phyloP scores from a whole-genome alignment of 2,329 filamentous ascomycete genomes.

The Stachybotrys chartarum region DNA sequence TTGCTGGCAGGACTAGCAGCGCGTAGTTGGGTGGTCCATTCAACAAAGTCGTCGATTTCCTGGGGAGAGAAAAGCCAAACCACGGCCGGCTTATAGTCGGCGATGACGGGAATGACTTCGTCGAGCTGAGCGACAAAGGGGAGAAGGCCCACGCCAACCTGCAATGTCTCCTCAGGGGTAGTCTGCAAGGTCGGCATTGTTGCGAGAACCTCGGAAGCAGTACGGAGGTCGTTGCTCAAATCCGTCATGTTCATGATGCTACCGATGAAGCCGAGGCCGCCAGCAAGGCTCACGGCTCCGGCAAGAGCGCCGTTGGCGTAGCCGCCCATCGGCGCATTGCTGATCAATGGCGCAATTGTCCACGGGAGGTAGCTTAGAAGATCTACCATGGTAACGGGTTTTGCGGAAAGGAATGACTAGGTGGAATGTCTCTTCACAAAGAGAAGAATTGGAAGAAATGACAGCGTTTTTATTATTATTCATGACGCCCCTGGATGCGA shows the following conservation, averaged over 20 bases:
- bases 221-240: not conserved
- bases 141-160: not conserved
- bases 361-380: constrained; percentile 1
- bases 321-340: constrained; percentile 2
- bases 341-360: not conserved
- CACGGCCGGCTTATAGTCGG: not conserved
- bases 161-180: not conserved
- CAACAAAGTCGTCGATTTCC: not conserved
- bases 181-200: not conserved
- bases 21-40: not conserved
- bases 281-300: not conserved
- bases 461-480: too few species aligned
- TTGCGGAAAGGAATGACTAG: not conserved
- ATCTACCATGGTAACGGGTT: not conserved
- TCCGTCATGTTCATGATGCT: not conserved
- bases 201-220: not conserved
- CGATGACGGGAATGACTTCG: not conserved
- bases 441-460: too few species aligned
- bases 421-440: not conserved
- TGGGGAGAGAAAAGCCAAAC: constrained; percentile 2
- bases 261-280: constrained; percentile 1
- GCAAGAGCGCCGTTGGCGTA: not conserved
- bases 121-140: not conserved
- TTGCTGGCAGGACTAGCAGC: not conserved
- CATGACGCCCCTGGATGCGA: too few species aligned